phyloP scores from a whole-genome alignment of 352 stramenopile genomes.

The Pythium dissimile region DNA sequence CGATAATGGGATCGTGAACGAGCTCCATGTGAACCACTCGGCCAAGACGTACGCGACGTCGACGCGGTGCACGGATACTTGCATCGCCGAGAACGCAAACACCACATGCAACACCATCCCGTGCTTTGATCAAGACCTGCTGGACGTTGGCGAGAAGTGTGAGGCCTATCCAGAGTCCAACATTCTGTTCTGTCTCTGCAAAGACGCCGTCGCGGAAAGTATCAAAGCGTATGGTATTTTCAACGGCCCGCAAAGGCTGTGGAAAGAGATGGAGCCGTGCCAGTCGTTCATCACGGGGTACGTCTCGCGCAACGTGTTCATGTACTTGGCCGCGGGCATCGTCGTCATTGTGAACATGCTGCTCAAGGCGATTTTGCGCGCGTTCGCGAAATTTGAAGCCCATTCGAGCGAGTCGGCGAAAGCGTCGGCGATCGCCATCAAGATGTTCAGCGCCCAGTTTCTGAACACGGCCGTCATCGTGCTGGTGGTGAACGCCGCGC shows the following conservation, averaged over 20 bases:
- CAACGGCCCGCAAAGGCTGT: constrained; percentile 49
- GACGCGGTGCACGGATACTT: constrained; percentile 52
- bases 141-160: constrained; percentile 37
- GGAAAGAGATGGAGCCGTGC: constrained; percentile 50
- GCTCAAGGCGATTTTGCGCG: constrained; percentile 63
- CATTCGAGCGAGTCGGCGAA: constrained; percentile 86
- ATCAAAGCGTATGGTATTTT: constrained; percentile 49
- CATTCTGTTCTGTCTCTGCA: constrained; percentile 75
- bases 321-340: constrained; percentile 56
- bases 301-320: constrained; percentile 60
- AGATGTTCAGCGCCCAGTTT: constrained; percentile 80
- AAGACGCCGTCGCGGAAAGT: constrained; percentile 36
- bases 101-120: constrained; percentile 55
- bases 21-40: constrained; percentile 22
- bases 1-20: constrained; percentile 52
- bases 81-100: constrained; percentile 51
- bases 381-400: constrained; percentile 64
- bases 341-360: constrained; percentile 78
- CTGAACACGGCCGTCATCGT: constrained; percentile 85
- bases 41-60: constrained; percentile 9
- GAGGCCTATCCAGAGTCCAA: constrained; percentile 61
- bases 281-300: constrained; percentile 67
- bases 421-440: constrained; percentile 63
- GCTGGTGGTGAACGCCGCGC: constrained; percentile 65
- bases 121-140: constrained; percentile 50